Base-by-base conservation (phyloP, 257 asterid species). In the Eucommia ulmoides region DNA sequence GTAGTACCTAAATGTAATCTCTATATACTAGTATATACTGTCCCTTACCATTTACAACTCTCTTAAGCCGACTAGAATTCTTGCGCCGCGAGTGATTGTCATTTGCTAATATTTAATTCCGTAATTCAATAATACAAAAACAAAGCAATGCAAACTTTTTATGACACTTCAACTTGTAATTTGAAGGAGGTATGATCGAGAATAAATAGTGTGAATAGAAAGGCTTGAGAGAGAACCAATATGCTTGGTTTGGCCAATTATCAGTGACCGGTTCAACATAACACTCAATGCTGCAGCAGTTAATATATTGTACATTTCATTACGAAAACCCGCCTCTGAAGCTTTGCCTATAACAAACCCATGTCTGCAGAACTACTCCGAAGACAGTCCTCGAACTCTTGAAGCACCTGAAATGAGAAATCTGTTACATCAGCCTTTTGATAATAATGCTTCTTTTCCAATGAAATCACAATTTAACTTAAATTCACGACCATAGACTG, bases 161-260 rank as follows among this genome's bases (percentile, higher is more conserved):
- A 10, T 38, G n/a, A 14, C 45, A 38, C 12, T 38, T 38, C 45
- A 38, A 15, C 45, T 42, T 42, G 48, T 3, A 16, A 42, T 42
- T 42, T 0, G 3, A 9, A 6, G 20, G 45, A 62, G 22, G 56
- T 50, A n/a, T 52, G 63, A 56, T 20, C 24, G 49, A 47, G n/a
- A 58, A 61, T 45, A 19, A 46, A 42, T 54, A 66, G 68, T 35
- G 55, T 49, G 58, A 69, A 81, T 48, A 79, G 82, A 68, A 75
- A 88, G 94, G 92, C 83, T 74, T 65, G 91, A 76, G 96, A 74
- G 76, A 76, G 80, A 83, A 91, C 93, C 95, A 77, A 81, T 79
- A 70, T 91, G 96, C 98, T 96, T 91, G 94, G 96, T 81, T 86
- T 91, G 96, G 68, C 95, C 98, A 50, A 91, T 86, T 55, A 91